Conservation (phyloP, 2,329 filamentous ascomycete species). For the Fusarium sp. region DNA sequence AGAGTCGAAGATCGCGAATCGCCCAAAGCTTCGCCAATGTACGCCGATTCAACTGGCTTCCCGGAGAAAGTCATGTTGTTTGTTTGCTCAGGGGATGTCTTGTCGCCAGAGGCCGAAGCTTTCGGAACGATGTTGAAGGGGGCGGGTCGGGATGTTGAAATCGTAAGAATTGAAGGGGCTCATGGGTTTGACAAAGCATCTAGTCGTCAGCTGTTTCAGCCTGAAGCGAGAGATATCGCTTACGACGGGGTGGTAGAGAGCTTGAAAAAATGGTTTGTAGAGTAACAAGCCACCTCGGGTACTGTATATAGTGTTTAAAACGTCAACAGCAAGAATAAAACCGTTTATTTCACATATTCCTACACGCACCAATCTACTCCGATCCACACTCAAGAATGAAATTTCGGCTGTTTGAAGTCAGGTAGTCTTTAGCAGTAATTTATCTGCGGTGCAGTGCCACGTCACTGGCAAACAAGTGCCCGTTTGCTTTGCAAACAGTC, state of each 20-base stretch:
- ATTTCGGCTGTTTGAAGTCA: no score
- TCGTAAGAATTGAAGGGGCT: constrained; percentile 23
- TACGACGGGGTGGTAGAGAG: constrained; percentile 12
- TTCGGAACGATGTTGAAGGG: constrained; percentile 44
- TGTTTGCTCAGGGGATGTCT: constrained; percentile 51
- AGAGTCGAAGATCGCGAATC: constrained; percentile 43
- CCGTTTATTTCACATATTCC: not conserved
- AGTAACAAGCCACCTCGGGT: rapidly evolving
- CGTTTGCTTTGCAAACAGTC: no score
- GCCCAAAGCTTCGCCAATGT: constrained; percentile 51
- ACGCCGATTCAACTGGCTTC: constrained; percentile 36
- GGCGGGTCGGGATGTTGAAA: constrained; percentile 16
- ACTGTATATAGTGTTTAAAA: rapidly evolving
- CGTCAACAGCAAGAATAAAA: rapidly evolving
- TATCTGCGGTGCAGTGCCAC: not conserved
- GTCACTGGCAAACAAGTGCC: not conserved
- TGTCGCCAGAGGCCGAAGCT: constrained; percentile 50
- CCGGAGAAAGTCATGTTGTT: constrained; percentile 44
- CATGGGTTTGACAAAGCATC: constrained; percentile 42
- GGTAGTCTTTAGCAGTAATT: not conserved
- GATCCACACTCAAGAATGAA: not conserved
- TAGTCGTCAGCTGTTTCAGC: not conserved
- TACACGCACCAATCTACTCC: no score
- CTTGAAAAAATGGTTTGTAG: not conserved
- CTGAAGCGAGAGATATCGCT: constrained; percentile 9